Conservation (phyloP, 768 basidiomycete genomes). For the Lactarius quietus region DNA sequence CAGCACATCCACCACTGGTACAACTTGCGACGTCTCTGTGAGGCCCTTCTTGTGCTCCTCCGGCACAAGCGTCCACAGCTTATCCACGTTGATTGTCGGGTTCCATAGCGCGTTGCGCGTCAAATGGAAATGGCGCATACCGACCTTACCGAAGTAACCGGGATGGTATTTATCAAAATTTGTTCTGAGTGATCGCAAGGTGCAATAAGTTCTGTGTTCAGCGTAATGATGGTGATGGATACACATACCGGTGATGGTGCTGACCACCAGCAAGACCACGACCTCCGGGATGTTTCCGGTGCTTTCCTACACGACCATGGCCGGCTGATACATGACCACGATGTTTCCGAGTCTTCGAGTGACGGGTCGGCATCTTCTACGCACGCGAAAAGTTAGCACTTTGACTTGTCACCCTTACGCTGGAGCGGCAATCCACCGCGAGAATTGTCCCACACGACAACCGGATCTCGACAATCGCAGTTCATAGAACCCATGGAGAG, state of each 20-base stretch:
- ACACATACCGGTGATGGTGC: conserved; percentile 93
- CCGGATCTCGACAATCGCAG: background rate
- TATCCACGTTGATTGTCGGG: conserved; percentile 98
- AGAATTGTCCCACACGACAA: conserved; percentile 16
- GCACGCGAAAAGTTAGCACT: conserved; percentile 28
- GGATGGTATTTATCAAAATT: conserved; percentile 99
- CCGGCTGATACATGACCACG: conserved; percentile 99
- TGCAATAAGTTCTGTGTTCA: background rate
- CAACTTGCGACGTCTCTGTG: conserved; percentile 70
- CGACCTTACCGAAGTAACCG: conserved; percentile 99
- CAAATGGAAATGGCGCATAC: conserved; percentile 99
- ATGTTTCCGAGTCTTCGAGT: conserved; percentile 98
- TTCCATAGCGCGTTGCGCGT: conserved; percentile 89
- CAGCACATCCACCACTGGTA: conserved; percentile 92
- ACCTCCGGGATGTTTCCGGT: conserved; percentile 99
- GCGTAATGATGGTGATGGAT: background rate
- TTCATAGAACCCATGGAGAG: conserved; percentile 12
- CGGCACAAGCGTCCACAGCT: conserved; percentile 90
- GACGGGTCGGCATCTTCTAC: conserved; percentile 87
- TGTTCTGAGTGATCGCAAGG: conserved; percentile 48
- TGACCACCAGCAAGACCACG: conserved; percentile 99
- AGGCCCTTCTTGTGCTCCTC: conserved; percentile 76
- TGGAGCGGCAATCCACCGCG: conserved; percentile 50
- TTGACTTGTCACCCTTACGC: conserved; percentile 24
- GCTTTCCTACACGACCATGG: conserved; percentile 99